Conservation (phyloP, 768 basidiomycete species). For the Galerina marginata region DNA sequence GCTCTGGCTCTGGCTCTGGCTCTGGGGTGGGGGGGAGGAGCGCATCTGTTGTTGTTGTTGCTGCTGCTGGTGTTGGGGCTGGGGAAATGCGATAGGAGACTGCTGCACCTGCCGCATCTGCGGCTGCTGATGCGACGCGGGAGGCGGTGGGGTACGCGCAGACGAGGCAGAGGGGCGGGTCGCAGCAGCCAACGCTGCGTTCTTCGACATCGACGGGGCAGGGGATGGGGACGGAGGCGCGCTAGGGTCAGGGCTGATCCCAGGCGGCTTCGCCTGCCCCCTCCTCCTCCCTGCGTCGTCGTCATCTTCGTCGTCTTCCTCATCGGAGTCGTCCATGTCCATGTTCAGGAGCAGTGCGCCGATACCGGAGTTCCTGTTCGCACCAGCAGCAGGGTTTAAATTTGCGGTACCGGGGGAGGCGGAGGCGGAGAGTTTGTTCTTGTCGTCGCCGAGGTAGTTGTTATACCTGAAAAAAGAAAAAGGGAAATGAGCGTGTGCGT, state of each 20-base stretch:
- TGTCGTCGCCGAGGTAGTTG: constrained; percentile 52
- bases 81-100: not conserved
- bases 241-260: not conserved
- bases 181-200: constrained; percentile 29
- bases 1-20: not conserved
- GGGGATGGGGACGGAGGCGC: not conserved
- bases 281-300: constrained; percentile 1
- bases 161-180: constrained; percentile 10
- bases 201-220: constrained; percentile 21
- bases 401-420: not conserved
- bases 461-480: constrained; percentile 56
- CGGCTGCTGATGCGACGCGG: constrained; percentile 7
- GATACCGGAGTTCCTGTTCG: constrained; percentile 56
- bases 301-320: constrained; percentile 46
- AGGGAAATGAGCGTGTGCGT: not conserved
- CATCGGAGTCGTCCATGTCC: constrained; percentile 42
- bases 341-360: constrained; percentile 47
- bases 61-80: constrained; percentile 14
- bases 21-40: not conserved
- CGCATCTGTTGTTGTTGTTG: not conserved
- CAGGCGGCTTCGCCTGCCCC: constrained; percentile 10
- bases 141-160: constrained; percentile 4
- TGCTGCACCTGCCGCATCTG: not conserved
- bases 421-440: constrained; percentile 15
- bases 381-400: not conserved